Base-by-base conservation (phyloP, 2,329 filamentous ascomycete species). In the Karstenula rhodostoma region DNA sequence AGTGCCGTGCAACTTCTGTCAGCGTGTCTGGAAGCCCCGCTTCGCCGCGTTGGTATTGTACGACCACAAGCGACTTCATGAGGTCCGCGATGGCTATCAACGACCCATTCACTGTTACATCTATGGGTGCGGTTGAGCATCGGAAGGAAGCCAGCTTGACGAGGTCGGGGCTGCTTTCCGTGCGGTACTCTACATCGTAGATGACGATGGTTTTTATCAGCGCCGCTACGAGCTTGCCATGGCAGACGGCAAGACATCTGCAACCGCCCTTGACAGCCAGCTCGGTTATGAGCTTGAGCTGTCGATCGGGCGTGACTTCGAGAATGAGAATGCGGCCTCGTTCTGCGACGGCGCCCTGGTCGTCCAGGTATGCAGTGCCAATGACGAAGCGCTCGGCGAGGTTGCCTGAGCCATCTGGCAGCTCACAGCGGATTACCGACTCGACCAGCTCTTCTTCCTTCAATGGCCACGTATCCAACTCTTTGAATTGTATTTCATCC, bases 1-100 rank as follows among this genome's bases (percentile, higher is more conserved):
- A 93, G 73, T 97, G 92, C 22, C 94, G 86, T 3, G 90, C 91
- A 3, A 91, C 83, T 80, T 97, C 93, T 0, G 83, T 82, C 8
- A 98, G 83, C 55, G 83, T 86, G 56, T 89, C 86, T 12, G 84
- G 79, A n/a, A 85, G 77, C 0, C 85, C 87, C 3, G 86, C 79
- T 23, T 83, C 76, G 2, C 87, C 85, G 2, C 84, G 84, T 0
- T 84, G 81, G 72, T 90, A 95, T 72, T 95, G 84, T 9, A 97
- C 82, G 6, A 98, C 81, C 1, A 90, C 89, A 25, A 96, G 83
- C 1, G 92, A 96, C 79, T 98, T 97, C 91, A 97, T 97, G 48
- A 99, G 81, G 73, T 99, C 95, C 0, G 90, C 91, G 10, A 98
- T 89, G 0, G 91, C 92, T 63, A 99, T 94, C 25, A 87, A 83